Base-by-base conservation (phyloP, 768 basidiomycete species). In the Tulasnella sp. region DNA sequence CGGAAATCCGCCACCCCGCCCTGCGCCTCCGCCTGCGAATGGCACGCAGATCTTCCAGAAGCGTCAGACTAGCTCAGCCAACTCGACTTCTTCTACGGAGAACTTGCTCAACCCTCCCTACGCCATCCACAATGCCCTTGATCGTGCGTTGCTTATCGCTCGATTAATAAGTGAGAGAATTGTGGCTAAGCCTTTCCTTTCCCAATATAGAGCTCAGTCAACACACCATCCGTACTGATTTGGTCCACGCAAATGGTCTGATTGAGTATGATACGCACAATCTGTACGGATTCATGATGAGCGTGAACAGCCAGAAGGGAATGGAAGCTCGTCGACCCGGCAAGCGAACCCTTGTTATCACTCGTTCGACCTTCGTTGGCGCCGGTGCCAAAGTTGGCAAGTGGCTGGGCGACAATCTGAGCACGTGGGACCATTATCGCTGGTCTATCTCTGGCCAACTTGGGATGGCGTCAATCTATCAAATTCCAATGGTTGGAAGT, bases 401-500 rank as follows among this genome's bases (percentile, higher is more conserved):
- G 83, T 92, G 91, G 91, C 85, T 92, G 1, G 91, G 91, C 1
- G 90, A 92, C 83, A 91, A 91, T 80, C 37, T 90, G 78, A 88
- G 88, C 78, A 77, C 81, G 1, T 91, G 90, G 90, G 85, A 84
- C 0, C 88, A 91, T 72, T 92, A 92, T 81, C 84, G 88, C 18
- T 81, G 83, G 69, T 90, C 89, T 5, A 90, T 92, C 78, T 86
- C 90, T 3, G 90, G 90, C 6, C 89, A 91, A 85, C 84, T 92
- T 37, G 88, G 88, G n/a, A 90, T 92, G 84, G 89, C 90, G 7
- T 84, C 86, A 1, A 83, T 92, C 20, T 92, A 88, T 81, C 90
- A 91, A 80, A 83, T 92, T 1, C 92, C 92, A 0, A 91, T 93
- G 91, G 89, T 92, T 44, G 92, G 92, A 2, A 88, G 88, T 71